Conservation (phyloP, 139 green algal genomes). For the Dunaliella primolecta region DNA sequence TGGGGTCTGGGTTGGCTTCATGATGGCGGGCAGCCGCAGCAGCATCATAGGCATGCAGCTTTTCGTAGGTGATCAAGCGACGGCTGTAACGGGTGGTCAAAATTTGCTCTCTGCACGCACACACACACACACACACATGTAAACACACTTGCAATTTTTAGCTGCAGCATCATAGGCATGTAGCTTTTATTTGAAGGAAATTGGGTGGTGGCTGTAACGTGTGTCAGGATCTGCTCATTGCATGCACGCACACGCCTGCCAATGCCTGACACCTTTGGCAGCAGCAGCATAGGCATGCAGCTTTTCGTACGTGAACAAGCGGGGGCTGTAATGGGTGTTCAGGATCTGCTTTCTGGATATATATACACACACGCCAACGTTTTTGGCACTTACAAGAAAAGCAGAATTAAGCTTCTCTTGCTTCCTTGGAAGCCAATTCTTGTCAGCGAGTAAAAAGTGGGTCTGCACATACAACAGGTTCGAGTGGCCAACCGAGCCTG, state of each 20-base stretch:
- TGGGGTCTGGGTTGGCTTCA: slow-evolving; percentile 21
- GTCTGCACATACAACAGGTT: too few species aligned
- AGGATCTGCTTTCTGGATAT: slow-evolving; percentile 86
- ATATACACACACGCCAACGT: too few species aligned
- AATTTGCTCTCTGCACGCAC: slow-evolving; percentile 68
- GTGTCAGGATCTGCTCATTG: too few species aligned
- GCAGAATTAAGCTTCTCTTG: too few species aligned
- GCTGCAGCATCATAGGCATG: slow-evolving; percentile 23
- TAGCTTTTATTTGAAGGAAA: too few species aligned
- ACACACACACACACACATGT: neutral
- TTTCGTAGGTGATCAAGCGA: slow-evolving; percentile 85
- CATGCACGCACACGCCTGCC: neutral
- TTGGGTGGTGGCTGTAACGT: too few species aligned
- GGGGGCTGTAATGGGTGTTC: slow-evolving; percentile 71
- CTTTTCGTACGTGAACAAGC: slow-evolving; percentile 88
- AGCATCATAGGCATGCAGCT: slow-evolving; percentile 42
- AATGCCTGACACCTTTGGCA: too few species aligned
- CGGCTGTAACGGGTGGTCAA: slow-evolving; percentile 78
- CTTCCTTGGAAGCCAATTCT: too few species aligned
- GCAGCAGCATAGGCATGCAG: slow-evolving; percentile 25
- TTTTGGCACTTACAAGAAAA: too few species aligned
- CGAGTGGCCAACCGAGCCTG: too few species aligned
- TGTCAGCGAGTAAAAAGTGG: too few species aligned
- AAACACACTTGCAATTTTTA: neutral
- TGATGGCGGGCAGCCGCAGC: slow-evolving; percentile 21